Conservation (phyloP, 2,329 filamentous ascomycete species). For the Cladosporium velox region DNA sequence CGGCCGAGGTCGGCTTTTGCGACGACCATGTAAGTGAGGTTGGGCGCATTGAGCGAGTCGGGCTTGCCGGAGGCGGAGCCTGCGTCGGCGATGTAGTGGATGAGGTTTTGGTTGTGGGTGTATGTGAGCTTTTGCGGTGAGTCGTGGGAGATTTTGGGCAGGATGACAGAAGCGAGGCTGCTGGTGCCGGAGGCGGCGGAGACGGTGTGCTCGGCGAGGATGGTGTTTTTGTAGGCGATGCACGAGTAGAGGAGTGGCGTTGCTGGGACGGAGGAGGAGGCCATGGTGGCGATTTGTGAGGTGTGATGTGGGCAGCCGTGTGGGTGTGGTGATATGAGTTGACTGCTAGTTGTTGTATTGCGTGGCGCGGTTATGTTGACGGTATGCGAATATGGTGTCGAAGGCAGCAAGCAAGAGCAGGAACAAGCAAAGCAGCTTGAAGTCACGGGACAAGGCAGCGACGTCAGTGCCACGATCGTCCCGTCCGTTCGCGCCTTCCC, state of each 20-base stretch:
- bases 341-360: background rate
- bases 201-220: conserved; percentile 88
- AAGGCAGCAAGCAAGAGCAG: conserved; percentile 1
- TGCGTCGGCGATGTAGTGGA: conserved; percentile 91
- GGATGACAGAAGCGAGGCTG: conserved; percentile 86
- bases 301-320: background rate
- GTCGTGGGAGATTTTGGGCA: conserved; percentile 87
- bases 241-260: conserved; percentile 61
- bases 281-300: conserved; percentile 31
- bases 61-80: conserved; percentile 30
- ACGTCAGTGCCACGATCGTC: conserved; percentile 5
- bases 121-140: conserved; percentile 87
- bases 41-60: conserved; percentile 56
- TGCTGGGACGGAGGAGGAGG: conserved; percentile 38
- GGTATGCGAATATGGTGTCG: background rate
- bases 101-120: conserved; percentile 79
- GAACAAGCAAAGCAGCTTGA: conserved; percentile 12
- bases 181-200: conserved; percentile 81
- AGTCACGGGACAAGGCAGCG: background rate
- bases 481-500: background rate
- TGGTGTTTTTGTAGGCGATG: conserved; percentile 90
- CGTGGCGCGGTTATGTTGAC: background rate
- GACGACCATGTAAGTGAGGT: conserved; percentile 89
- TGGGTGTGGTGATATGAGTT: background rate
- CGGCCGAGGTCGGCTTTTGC: conserved; percentile 78